Percentiles rank a stretch among this genome's conserved stretches.
These are phyloP conservation scores for Boeremia lycopersici DNA, from an alignment of 2,329 filamentous ascomycete genomes.

Conservation along the genomic window DNA sequence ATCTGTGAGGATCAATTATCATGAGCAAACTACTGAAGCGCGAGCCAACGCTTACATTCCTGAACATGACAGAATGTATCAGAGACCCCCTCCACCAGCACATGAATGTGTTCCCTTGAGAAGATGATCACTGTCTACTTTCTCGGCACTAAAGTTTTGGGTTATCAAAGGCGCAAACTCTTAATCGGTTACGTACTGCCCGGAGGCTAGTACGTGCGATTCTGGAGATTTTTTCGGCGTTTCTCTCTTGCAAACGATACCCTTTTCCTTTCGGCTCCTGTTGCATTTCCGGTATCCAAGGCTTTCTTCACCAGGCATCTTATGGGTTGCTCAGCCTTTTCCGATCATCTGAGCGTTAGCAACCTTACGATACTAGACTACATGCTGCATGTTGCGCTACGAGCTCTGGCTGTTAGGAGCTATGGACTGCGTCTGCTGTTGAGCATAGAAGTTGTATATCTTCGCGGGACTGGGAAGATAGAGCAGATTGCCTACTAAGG, in stretches of 20 bases:
- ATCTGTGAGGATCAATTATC: slow-evolving; percentile 24
- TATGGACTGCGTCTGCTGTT: too few relatives aligned
- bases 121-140: slow-evolving; percentile 13
- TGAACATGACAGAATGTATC: slow-evolving; percentile 10
- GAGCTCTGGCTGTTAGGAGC: too few relatives aligned
- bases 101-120: slow-evolving; percentile 22
- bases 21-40: slow-evolving; percentile 14
- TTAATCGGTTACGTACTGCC: background rate
- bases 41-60: slow-evolving; percentile 6
- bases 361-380: background rate
- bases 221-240: slow-evolving; percentile 20
- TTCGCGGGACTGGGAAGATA: too few relatives aligned
- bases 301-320: background rate
- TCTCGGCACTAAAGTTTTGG: background rate
- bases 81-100: slow-evolving; percentile 11
- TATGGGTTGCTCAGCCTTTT: background rate
- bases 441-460: too few relatives aligned
- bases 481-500: too few relatives aligned
- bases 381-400: too few relatives aligned
- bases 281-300: slow-evolving; percentile 8
- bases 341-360: background rate
- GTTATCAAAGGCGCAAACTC: background rate
- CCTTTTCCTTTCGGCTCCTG: slow-evolving; percentile 27
- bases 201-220: slow-evolving; percentile 4
- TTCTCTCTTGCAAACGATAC: slow-evolving; percentile 30